phyloP scores from a whole-genome alignment of 1,139 yeast genomes.

The Blastobotrys elegans region DNA sequence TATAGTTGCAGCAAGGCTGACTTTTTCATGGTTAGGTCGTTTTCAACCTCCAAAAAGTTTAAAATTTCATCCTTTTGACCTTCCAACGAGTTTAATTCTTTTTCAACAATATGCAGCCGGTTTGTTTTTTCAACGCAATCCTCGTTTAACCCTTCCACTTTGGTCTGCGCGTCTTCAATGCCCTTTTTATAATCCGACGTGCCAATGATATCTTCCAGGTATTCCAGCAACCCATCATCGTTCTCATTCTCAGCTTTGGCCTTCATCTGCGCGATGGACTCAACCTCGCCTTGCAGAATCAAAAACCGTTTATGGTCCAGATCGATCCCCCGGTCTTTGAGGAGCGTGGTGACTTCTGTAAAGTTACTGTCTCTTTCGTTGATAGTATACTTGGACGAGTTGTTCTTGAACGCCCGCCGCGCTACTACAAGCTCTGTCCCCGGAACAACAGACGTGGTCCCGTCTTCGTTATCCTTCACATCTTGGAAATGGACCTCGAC shows the following conservation, averaged over 20 bases:
- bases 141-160: conserved; percentile 69
- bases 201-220: conserved; percentile 94
- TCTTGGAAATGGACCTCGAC: conserved; percentile 91
- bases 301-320: conserved; percentile 90
- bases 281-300: conserved; percentile 97
- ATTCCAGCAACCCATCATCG: conserved; percentile 92
- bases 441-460: conserved; percentile 42
- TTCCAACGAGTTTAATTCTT: conserved; percentile 68
- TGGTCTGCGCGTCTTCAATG: conserved; percentile 59
- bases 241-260: conserved; percentile 90
- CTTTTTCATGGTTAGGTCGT: conserved; percentile 49
- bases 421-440: conserved; percentile 64
- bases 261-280: conserved; percentile 97
- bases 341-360: conserved; percentile 69
- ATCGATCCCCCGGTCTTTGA: conserved; percentile 86
- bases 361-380: conserved; percentile 67
- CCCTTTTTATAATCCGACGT: conserved; percentile 76
- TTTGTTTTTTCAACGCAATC: conserved; percentile 75
- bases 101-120: conserved; percentile 73
- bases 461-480: conserved; percentile 59
- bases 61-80: conserved; percentile 66
- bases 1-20: conserved; percentile 56
- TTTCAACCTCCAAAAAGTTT: conserved; percentile 60
- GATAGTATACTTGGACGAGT: conserved; percentile 72
- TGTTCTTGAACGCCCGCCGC: conserved; percentile 72